Evolutionary conservation across 2,329 filamentous ascomycete species (phyloP), one percentile per base, ranked within the genome.

Genomic region (Metarhizium guizhouense): DNA sequence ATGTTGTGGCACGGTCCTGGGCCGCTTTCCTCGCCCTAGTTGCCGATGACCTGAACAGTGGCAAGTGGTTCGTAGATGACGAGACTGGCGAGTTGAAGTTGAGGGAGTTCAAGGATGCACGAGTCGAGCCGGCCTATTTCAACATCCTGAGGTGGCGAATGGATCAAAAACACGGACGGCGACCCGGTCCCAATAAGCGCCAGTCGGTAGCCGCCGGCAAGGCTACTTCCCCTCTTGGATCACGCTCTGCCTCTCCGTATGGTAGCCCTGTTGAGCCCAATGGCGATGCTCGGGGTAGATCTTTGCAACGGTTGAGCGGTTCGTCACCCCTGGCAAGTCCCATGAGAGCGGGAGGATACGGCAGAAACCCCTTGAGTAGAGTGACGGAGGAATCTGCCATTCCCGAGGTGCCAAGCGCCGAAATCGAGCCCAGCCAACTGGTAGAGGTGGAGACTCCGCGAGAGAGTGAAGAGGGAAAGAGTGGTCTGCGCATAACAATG

Each of bases 121-220:
- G 90, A 54, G 89, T 96, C 54, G 93, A 97, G 72, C 94, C 94
- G 20, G 81, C 86, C 30, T 99, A 97, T 71, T 85, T 99, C 67
- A 93, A 95, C 68, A 96, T 99, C 66, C 76, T 99, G 64, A 83
- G 94, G 63, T 97, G 94, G 91, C 86, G 94, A 68, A 86, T 88
- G 74, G 94, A 99, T 69, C 93, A 97, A 70, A 97, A 96, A 75
- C 88, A 94, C 69, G 93, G 93, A 51, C 81, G 94, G 57, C 76
- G 79, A 38, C 45, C 45, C 5, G 54, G 54, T 4, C 69, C 70
- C 45, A 72, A 71, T 53, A 80, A 81, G 69, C 77, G 83, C 57
- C 79, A 72, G 60, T 85, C 83, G 1, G 73, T 73, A 62, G 73
- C 68, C 2, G 72, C 75, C 30, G 56, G 58, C 32, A 76, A 74